These are phyloP conservation scores for Aplosporella prunicola DNA, from an alignment of 2,329 filamentous ascomycete species.

Conservation along the genomic window DNA sequence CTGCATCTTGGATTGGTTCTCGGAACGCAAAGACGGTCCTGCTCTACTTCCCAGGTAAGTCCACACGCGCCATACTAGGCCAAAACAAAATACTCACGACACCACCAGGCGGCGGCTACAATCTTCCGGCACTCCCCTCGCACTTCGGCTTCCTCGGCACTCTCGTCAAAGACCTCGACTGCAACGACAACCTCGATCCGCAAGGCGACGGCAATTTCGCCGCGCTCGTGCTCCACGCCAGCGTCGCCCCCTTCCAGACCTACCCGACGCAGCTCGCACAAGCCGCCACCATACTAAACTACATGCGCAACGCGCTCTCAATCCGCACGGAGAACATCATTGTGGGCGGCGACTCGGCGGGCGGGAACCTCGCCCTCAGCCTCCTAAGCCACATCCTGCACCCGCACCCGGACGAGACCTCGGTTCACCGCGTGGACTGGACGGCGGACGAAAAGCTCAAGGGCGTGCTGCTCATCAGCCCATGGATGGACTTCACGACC, in stretches of 20 bases:
- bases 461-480: conserved; percentile 1
- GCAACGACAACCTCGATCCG: background rate
- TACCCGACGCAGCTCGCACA: conserved; percentile 19
- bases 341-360: conserved; percentile 16
- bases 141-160: background rate
- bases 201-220: background rate
- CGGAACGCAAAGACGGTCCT: conserved; percentile 5
- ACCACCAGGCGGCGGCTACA: conserved; percentile 2
- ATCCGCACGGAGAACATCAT: background rate
- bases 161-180: background rate
- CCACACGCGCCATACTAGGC: no score
- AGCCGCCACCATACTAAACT: conserved; percentile 13
- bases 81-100: background rate
- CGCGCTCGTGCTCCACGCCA: conserved; percentile 17
- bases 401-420: conserved; percentile 16
- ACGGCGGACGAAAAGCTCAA: background rate
- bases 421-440: background rate
- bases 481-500: conserved; percentile 2
- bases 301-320: conserved; percentile 13
- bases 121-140: conserved; percentile 1
- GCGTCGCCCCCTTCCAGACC: conserved; percentile 15
- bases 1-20: conserved; percentile 6
- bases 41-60: conserved; percentile 5
- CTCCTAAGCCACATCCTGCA: conserved; percentile 20
- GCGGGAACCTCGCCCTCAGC: conserved; percentile 15